These are phyloP conservation scores for Linderniella brevidens DNA, from an alignment of 257 asterid species.

Conservation along the genomic window DNA sequence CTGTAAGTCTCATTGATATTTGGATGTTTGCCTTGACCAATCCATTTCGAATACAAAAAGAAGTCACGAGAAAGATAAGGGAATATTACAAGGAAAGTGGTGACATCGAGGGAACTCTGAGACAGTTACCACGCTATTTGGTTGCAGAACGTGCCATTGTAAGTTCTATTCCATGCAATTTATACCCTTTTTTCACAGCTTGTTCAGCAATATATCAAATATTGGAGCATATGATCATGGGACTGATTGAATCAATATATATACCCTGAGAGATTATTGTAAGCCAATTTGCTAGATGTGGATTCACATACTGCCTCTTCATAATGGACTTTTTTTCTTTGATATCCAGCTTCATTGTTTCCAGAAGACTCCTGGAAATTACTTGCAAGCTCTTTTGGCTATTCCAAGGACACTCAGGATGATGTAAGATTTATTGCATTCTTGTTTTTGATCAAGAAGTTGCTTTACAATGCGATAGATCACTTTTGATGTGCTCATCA, in stretches of 20 bases:
- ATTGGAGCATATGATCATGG: too few relatives aligned
- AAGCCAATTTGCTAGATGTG: background rate
- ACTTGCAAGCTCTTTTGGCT: conserved; percentile 76
- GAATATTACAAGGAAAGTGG: conserved; percentile 75
- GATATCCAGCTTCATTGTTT: conserved; percentile 56
- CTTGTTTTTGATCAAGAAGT: conserved; percentile 2
- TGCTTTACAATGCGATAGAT: background rate
- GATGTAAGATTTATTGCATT: conserved; percentile 39
- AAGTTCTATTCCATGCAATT: conserved; percentile 16
- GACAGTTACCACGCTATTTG: conserved; percentile 73
- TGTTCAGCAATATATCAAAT: too few relatives aligned
- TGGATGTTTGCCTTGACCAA: conserved; percentile 30
- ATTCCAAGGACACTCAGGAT: conserved; percentile 97
- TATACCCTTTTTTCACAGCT: too few relatives aligned
- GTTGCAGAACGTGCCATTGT: conserved; percentile 91
- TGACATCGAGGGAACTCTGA: conserved; percentile 67
- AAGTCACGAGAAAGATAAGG: conserved; percentile 37
- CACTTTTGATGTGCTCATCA: background rate
- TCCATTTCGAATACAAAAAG: conserved; percentile 46
- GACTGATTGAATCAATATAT: too few relatives aligned
- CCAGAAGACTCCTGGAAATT: conserved; percentile 63
- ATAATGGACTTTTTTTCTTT: background rate
- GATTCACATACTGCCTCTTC: background rate
- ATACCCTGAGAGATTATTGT: too few relatives aligned
- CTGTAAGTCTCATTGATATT: background rate